These are phyloP conservation scores for Sporothrix pseudoabietina DNA, from an alignment of 2,329 filamentous ascomycete species.

Conservation along the genomic window DNA sequence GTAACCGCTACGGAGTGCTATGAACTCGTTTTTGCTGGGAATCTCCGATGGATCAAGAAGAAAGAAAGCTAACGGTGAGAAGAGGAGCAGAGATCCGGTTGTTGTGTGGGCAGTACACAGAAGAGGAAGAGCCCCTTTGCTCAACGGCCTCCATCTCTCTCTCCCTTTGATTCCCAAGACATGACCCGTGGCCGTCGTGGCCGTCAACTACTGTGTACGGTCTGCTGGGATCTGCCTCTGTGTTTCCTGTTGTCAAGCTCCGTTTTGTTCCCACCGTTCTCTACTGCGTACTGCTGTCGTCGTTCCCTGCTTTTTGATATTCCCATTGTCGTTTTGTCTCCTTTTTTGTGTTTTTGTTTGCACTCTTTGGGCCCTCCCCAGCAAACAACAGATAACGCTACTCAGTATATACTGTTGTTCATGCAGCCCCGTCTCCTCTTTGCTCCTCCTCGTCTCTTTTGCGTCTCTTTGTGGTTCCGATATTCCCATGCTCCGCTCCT, in stretches of 20 bases:
- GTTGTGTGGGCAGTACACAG: neutral
- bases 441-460: neutral
- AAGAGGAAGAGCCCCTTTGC: neutral
- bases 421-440: neutral
- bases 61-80: neutral
- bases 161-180: neutral
- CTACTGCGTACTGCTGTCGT: neutral
- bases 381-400: slow-evolving; percentile 1
- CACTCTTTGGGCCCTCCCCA: neutral
- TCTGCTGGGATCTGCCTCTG: neutral
- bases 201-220: neutral
- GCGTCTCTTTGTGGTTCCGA: neutral
- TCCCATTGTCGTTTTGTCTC: neutral
- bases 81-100: neutral
- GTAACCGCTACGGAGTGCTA: neutral
- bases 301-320: neutral
- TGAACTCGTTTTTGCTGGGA: slow-evolving; percentile 6
- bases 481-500: slow-evolving; percentile 21
- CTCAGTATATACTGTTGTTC: neutral
- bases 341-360: neutral
- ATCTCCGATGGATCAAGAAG: neutral
- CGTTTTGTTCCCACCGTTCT: neutral
- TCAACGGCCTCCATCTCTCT: neutral
- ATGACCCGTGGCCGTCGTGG: neutral
- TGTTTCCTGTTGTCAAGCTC: neutral